Percentiles rank a stretch among this genome's conserved stretches.
These are phyloP conservation scores for Zygotorulaspora florentina DNA, from an alignment of 805 yeast genomes.

Conservation along the genomic window DNA sequence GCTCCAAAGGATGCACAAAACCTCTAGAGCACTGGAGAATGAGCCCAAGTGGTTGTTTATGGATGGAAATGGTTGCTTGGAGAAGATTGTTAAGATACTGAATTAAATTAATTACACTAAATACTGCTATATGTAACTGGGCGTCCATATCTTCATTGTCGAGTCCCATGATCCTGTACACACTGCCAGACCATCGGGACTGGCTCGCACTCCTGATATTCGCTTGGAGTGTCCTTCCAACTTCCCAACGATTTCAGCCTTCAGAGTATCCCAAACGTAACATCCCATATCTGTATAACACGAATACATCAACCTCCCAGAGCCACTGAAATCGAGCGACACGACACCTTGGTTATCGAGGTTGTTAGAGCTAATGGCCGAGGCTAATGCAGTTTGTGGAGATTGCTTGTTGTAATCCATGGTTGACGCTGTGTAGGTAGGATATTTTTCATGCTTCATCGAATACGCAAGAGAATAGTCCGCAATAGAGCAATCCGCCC, in stretches of 20 bases:
- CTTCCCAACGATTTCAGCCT: slow-evolving; percentile 59
- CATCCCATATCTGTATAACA: slow-evolving; percentile 76
- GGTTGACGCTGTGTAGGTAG: slow-evolving; percentile 20
- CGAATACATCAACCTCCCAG: slow-evolving; percentile 70
- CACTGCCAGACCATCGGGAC: slow-evolving; percentile 72
- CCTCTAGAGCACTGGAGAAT: no score
- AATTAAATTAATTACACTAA: no score
- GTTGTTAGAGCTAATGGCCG: slow-evolving; percentile 20
- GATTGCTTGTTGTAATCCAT: slow-evolving; percentile 24
- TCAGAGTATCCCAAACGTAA: slow-evolving; percentile 71
- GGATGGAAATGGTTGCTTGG: no score
- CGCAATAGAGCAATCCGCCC: slow-evolving; percentile 69
- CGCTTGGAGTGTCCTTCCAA: slow-evolving; percentile 62
- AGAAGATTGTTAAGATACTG: no score
- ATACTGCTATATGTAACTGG: slow-evolving; percentile 21
- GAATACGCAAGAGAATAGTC: slow-evolving; percentile 38
- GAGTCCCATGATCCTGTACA: slow-evolving; percentile 81
- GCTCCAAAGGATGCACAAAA: not conserved
- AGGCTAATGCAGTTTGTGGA: slow-evolving; percentile 15
- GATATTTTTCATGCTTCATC: slow-evolving; percentile 10
- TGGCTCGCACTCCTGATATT: slow-evolving; percentile 57
- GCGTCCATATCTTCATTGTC: slow-evolving; percentile 63
- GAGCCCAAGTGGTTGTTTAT: no score
- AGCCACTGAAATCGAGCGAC: slow-evolving; percentile 65
- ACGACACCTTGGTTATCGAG: slow-evolving; percentile 65